Evolutionary conservation across 371 early-diverging fungal species (phyloP), one percentile per base, ranked within the genome.

Genomic region (Mortierella sp.): DNA sequence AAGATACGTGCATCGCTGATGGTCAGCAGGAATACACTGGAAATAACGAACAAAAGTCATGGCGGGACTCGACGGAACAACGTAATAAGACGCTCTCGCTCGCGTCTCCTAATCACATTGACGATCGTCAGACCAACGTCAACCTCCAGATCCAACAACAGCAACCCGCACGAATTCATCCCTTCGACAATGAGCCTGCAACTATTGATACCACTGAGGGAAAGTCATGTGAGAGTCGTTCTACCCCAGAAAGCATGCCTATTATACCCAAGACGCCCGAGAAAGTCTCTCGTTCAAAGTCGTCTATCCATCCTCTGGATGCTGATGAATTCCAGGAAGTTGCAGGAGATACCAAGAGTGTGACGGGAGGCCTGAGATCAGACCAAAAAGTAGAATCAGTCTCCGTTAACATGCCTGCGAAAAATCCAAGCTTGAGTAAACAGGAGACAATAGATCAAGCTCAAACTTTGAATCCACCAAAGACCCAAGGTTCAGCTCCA

Each of bases 281-380:
- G 13, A 11, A 22, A 22, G 40, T 24, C 48, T 19, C 65, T 4
- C 16, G 21, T 16, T 28, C 65, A 2, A 48, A 69, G 55, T 67
- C 70, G 22, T 63, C 74, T 6, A 69, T 78, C 16, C 78, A 72
- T 63, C 74, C 74, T 0, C 47, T 78, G n/a, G 77, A 77, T n/a
- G 16, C 61, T 15, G 68, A 43, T 38, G 67, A 22, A 4, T 36
- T 40, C 22, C 55, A 55, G 28, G 55, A 55, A 28, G 22, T 28
- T 55, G 22, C 28, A 28, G 28, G 7, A 10, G 28, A 24, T 47
- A 47, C 41, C 62, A 32, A 62, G 4, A 13, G 22, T 7, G 8
- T n/a, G 21, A 22, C 52, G 2, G 28, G 28, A 13, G 22, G 6
- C 55, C 4, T 10, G 19, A 48, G 16, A 48, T 15, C 48, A 16